phyloP scores from a whole-genome alignment of 345 rosid species.

The Alliaria petiolata region DNA sequence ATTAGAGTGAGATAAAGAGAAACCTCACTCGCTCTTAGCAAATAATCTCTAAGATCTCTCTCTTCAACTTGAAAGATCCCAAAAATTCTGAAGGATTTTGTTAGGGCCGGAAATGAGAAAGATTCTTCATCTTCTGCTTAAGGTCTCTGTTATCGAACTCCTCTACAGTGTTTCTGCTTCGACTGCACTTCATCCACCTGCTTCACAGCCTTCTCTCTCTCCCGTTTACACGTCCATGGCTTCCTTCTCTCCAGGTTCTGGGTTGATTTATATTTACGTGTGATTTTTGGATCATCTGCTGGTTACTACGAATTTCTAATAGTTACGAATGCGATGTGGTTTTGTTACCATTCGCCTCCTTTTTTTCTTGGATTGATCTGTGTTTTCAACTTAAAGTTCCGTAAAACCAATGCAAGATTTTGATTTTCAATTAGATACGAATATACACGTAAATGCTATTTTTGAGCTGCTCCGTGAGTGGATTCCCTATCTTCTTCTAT shows the following conservation, averaged over 20 bases:
- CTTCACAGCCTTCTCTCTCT: conserved; percentile 36
- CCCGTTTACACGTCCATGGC: conserved; percentile 54
- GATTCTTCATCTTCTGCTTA: conserved; percentile 12
- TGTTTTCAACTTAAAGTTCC: background rate
- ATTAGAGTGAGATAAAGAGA: no score
- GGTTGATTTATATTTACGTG: background rate
- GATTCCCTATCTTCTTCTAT: background rate
- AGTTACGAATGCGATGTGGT: background rate
- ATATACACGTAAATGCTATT: background rate
- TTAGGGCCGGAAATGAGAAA: conserved; percentile 23
- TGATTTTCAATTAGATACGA: background rate
- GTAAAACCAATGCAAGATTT: background rate
- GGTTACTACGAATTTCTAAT: background rate
- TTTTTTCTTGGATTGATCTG: background rate
- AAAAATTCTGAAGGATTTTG: conserved; percentile 6
- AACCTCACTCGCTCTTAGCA: background rate
- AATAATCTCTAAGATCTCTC: conserved; percentile 13
- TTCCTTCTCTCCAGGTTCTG: conserved; percentile 80
- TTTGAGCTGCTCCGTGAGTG: background rate
- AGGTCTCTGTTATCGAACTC: conserved; percentile 7
- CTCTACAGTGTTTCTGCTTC: conserved; percentile 5
- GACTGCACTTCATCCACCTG: conserved; percentile 26
- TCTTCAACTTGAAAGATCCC: background rate
- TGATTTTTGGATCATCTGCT: background rate
- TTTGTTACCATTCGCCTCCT: background rate